Evolutionary conservation across 2,329 filamentous ascomycete species (phyloP), one percentile per base, ranked within the genome.

Genomic region (Alternaria gansuensis): DNA sequence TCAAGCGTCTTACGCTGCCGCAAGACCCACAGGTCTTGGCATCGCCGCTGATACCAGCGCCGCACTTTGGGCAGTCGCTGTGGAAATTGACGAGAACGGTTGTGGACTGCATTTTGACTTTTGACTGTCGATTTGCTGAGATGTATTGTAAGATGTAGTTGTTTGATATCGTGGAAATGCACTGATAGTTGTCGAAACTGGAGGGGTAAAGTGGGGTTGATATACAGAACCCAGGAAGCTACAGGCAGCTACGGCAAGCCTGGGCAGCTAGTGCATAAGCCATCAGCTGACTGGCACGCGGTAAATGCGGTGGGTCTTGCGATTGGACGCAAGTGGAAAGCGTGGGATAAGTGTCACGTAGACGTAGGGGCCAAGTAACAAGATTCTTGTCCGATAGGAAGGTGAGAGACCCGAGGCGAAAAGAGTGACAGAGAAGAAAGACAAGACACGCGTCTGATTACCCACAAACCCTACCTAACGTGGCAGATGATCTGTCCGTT

Each of bases 401-500:
- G 6, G 34, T 23, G 49, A 8, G 39, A 45, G 49, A 13, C 28
- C 10, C 14, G 21, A 1, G 24, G 28, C n/a, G 40, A 53, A 39
- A 39, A 39, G 26, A 57, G 48, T 8, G 49, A 48, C 54, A n/a
- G 41, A 48, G 34, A 3, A 39, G 28, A 54, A 29, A 44, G 33
- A 28, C 44, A 28, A 17, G 24, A 9, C 21, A 34, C 1, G 31
- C 14, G 49, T 46, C 29, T 37, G 36, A 51, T 59, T 49, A 34
- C 39, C 26, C 36, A 45, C 24, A 23, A 8, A 28, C 2, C 26
- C 57, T 62, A 65, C 50, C 61, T 62, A 36, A 75, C 69, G 55
- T 70, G 72, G 55, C 72, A 75, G 34, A 77, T 73, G 21, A 81
- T 65, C 63, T 82, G 76, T 3, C 80, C 80, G 66, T 81, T 75